Conservation (phyloP, 768 basidiomycete genomes). For the Suillus discolor region DNA sequence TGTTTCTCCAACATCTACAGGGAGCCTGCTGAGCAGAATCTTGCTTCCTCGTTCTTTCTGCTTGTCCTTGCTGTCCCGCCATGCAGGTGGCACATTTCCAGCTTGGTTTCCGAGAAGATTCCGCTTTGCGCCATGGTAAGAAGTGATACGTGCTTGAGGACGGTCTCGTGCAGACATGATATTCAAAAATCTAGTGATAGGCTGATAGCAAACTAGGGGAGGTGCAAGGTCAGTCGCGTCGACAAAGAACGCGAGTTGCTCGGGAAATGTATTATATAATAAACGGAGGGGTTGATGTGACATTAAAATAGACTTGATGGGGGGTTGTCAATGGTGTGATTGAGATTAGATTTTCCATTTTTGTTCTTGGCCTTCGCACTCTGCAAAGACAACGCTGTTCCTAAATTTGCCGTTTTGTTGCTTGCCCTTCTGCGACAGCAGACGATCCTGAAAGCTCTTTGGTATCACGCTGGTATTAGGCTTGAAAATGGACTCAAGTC, state of each 20-base stretch:
- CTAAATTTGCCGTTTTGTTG: background rate
- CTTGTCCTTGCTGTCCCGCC: slow-evolving; percentile 48
- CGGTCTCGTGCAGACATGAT: background rate
- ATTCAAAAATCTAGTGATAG: background rate
- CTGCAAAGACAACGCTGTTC: background rate
- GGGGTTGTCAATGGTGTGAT: background rate
- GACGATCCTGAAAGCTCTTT: background rate
- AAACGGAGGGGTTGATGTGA: background rate
- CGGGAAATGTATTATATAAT: background rate
- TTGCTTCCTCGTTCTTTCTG: slow-evolving; percentile 52
- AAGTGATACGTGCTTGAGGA: slow-evolving; percentile 39
- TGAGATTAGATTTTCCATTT: slow-evolving; percentile 9
- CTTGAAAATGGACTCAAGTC: slow-evolving; percentile 27
- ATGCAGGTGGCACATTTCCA: slow-evolving; percentile 60
- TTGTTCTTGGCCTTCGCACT: too few species aligned
- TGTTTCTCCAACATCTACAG: slow-evolving; percentile 65
- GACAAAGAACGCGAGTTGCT: background rate
- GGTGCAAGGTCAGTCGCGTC: slow-evolving; percentile 1
- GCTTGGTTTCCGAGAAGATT: slow-evolving; percentile 60
- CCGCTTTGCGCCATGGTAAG: slow-evolving; percentile 56
- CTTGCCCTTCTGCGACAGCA: slow-evolving; percentile 2
- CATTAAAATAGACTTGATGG: background rate
- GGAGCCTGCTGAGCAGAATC: slow-evolving; percentile 66
- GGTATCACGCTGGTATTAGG: background rate
- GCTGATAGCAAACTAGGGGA: background rate